phyloP scores from a whole-genome alignment of 768 basidiomycete species.

The Cantharellus cinnabarinus region DNA sequence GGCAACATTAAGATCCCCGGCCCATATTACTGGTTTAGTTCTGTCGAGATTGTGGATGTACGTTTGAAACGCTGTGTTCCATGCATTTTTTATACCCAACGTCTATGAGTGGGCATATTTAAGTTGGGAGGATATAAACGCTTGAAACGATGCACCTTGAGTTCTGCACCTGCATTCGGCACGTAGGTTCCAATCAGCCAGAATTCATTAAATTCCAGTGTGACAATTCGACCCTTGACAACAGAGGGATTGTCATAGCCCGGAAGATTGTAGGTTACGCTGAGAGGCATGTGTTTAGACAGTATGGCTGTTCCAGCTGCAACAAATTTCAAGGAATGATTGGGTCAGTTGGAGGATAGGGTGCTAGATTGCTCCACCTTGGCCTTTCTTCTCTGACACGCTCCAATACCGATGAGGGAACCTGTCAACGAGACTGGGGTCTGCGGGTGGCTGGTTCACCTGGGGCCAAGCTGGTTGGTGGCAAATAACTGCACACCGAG shows the following conservation, averaged over 20 bases:
- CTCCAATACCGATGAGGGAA: constrained; percentile 64
- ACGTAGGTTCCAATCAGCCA: constrained; percentile 69
- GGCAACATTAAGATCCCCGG: constrained; percentile 73
- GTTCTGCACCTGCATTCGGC: constrained; percentile 54
- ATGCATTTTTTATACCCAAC: constrained; percentile 50
- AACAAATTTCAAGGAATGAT: not conserved
- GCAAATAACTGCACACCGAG: not conserved
- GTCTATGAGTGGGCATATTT: constrained; percentile 26
- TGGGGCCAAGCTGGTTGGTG: constrained; percentile 13
- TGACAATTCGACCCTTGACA: constrained; percentile 61
- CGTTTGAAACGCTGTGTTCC: constrained; percentile 57
- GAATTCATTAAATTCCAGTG: constrained; percentile 52
- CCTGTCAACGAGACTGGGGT: constrained; percentile 32
- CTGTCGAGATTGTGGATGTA: constrained; percentile 55
- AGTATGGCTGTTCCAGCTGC: constrained; percentile 69
- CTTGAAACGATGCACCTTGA: constrained; percentile 34
- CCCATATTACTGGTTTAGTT: constrained; percentile 74
- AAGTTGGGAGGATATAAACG: not conserved
- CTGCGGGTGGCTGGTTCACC: constrained; percentile 52
- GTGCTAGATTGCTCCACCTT: constrained; percentile 27
- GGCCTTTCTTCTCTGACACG: constrained; percentile 57
- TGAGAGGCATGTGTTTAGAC: constrained; percentile 54
- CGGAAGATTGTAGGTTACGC: constrained; percentile 44
- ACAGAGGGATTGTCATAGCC: constrained; percentile 43
- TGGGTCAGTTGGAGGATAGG: not conserved